Base-by-base conservation (phyloP, 306 rosid genomes). In the Nissolia schottii region DNA sequence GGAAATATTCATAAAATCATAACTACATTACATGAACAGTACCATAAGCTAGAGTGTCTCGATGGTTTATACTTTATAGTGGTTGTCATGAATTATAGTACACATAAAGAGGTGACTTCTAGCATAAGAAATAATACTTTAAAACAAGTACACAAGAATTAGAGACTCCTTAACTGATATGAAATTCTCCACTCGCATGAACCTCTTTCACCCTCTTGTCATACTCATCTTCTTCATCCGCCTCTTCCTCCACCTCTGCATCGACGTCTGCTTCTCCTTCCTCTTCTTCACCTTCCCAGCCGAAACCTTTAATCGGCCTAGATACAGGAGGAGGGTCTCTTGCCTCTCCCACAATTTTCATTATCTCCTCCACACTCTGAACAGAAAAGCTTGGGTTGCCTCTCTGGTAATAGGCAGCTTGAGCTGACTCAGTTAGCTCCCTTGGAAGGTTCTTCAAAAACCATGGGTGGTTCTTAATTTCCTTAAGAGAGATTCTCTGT, bases 391-490 rank as follows among this genome's bases (percentile, higher is more conserved):
- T 85, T 35, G 87, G 92, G 64, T 81, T 86, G 69, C 76, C 87
- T 80, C 90, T 83, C 65, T 86, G 90, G 84, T 88, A 88, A 67
- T 88, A 88, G 7, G 60, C 29, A 22, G 86, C 84, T 81, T 91
- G 97, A 58, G 92, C 82, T 9, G 94, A 75, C 56, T 91, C 94
- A 16, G 87, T 88, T 25, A 91, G 84, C 73, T 91, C 97, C 79
- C 94, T 88, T n/a, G 97, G 97, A 58, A 91, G 78, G 67, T 91
- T 91, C 92, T 91, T 91, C 41, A 91, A 24, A 66, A 88, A 88
- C 97, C 97, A 91, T 2, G 97, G 97, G 54, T 91, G 97, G 80
- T 57, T 85, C 83, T 86, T 91, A 59, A 91, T 91, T 40, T 91
- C 97, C 88, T 85, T 83, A 6, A 91, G 70, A 25, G 83, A 32